Conservation (phyloP, 495 filamentous ascomycete species). For the Neurospora discreta region DNA sequence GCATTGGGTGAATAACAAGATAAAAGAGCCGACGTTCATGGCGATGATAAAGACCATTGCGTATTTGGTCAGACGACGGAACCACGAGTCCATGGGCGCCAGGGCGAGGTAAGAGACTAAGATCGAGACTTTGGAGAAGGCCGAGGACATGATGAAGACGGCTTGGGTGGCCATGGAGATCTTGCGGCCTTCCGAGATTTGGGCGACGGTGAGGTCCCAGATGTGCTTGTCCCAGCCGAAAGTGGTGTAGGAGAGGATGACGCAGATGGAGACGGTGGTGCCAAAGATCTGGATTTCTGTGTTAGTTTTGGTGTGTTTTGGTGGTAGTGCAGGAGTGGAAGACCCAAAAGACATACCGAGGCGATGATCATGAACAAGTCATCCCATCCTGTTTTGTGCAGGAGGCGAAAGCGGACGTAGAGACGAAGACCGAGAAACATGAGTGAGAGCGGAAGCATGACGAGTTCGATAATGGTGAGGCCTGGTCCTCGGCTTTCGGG, state of each 20-base stretch:
- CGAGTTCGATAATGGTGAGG: conserved; percentile 14
- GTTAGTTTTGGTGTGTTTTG: not conserved
- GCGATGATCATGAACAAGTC: conserved; percentile 20
- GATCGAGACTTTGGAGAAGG: conserved; percentile 38
- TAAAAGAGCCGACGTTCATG: conserved; percentile 13
- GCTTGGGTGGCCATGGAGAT: conserved; percentile 20
- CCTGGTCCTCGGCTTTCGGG: conserved; percentile 38
- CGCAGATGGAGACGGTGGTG: conserved; percentile 12
- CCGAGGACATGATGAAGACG: conserved; percentile 15
- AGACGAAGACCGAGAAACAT: conserved; percentile 13
- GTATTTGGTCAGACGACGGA: conserved; percentile 24
- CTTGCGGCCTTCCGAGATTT: conserved; percentile 11
- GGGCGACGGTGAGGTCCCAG: conserved; percentile 10
- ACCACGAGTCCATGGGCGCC: conserved; percentile 25
- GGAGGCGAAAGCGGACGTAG: conserved; percentile 9
- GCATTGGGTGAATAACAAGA: conserved; percentile 27
- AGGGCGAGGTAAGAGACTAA: conserved; percentile 41
- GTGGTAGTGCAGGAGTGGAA: not conserved
- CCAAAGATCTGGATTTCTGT: conserved; percentile 12
- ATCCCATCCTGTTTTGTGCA: conserved; percentile 12
- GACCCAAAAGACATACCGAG: not conserved
- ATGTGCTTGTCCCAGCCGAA: conserved; percentile 21
- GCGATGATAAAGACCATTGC: conserved; percentile 14
- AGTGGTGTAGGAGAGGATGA: conserved; percentile 11
- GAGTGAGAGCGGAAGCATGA: conserved; percentile 9